Evolutionary conservation across 495 filamentous ascomycete genomes (phyloP), one percentile per base, ranked within the genome.

Genomic region (Hyaloscypha variabilis): DNA sequence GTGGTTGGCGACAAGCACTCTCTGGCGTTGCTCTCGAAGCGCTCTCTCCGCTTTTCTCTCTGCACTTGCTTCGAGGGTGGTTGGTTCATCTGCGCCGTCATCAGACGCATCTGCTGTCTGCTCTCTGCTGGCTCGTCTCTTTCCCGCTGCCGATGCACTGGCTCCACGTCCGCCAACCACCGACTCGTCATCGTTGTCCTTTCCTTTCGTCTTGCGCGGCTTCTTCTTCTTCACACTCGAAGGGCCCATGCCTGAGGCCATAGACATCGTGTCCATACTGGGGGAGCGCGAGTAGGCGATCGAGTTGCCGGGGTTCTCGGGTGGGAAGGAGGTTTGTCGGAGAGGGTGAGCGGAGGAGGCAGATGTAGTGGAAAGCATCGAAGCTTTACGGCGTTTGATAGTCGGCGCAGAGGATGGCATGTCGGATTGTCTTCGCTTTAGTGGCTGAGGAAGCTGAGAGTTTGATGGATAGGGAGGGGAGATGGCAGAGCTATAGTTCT

Each of bases 311-410:
- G 69, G 73, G 54, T 81, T 75, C 34, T 82, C 72, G 4, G 86
- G 90, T 0, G 92, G 90, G 75, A 96, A 97, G 0, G 93, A 94
- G 56, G 93, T 95, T 71, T 96, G 92, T 30, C 93, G 90, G 23
- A 97, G 88, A 11, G 91, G 91, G 74, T 96, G 92, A 8, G 82
- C 81, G 21, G 87, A 85, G 24, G 73, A 72, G 30, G 77, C 79
- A 11, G 77, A 77, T 58, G 70, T 68, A 42, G 77, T 69, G 13
- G 85, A 87, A 64, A 82, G 77, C 54, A 80, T 76, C 13, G 84
- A 86, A n/a, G 84, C 78, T 71, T 91, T 91, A 61, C 89, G 87
- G 49, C 89, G 87, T 69, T 90, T 90, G 23, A 82, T 74, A 13
- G 78, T 73, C 31, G 78, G 76, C 0, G 71, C 70, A 34, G 74